These are phyloP conservation scores for Dysphania ambrosioides DNA, from an alignment of 148 eudicot genomes.

Conservation along the genomic window DNA sequence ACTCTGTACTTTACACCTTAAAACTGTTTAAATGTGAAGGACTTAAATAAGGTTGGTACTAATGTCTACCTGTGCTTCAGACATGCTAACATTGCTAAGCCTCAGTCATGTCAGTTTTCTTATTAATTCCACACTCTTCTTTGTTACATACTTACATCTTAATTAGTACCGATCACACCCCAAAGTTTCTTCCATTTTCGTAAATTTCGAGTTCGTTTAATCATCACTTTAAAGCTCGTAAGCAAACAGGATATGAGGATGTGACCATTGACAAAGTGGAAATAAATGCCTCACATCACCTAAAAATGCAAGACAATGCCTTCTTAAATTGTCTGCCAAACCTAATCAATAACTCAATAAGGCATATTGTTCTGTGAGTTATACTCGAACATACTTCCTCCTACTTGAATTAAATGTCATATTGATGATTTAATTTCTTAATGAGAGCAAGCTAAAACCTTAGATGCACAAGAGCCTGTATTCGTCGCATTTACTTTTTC, in stretches of 20 bases:
- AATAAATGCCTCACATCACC: background rate
- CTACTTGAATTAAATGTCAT: too few relatives aligned
- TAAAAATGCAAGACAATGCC: background rate
- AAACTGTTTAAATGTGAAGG: too few relatives aligned
- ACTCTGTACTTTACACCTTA: too few relatives aligned
- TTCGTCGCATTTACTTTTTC: too few relatives aligned
- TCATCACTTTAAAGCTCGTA: too few relatives aligned
- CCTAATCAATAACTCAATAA: too few relatives aligned
- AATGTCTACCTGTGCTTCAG: background rate
- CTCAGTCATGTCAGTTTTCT: conserved; percentile 19
- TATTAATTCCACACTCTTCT: background rate
- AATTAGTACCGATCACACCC: background rate
- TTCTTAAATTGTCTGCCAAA: background rate
- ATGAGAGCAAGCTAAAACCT: too few relatives aligned
- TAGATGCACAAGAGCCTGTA: too few relatives aligned
- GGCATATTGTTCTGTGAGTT: too few relatives aligned
- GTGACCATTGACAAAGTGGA: conserved; percentile 2
- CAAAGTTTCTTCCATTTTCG: background rate
- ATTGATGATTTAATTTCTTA: too few relatives aligned
- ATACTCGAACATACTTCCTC: too few relatives aligned
- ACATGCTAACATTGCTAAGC: conserved; percentile 10
- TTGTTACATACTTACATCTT: too few relatives aligned
- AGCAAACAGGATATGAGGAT: background rate
- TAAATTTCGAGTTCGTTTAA: background rate
- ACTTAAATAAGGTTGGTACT: background rate